These are phyloP conservation scores for Xerocomellus dryophilus DNA, from an alignment of 768 basidiomycete genomes.

Conservation along the genomic window DNA sequence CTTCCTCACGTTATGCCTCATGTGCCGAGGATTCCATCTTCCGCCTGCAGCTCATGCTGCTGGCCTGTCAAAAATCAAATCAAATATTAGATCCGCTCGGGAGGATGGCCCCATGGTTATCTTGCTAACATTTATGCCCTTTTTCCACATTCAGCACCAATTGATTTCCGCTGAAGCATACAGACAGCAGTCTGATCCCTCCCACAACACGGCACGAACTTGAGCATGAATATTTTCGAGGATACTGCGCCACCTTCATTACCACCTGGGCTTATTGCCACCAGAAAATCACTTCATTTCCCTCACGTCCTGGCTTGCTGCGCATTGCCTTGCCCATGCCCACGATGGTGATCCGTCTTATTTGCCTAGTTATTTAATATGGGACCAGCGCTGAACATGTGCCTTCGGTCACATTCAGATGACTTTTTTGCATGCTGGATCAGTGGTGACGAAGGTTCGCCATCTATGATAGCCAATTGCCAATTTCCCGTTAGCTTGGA, in stretches of 20 bases:
- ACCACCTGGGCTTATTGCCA: not conserved
- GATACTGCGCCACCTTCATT: not conserved
- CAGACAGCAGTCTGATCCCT: not conserved
- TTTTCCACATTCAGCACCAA: not conserved
- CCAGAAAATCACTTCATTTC: slow-evolving; percentile 9
- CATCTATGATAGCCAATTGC: slow-evolving; percentile 3
- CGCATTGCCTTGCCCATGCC: slow-evolving; percentile 11
- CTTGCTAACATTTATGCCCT: not conserved
- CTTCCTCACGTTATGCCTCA: slow-evolving; percentile 8
- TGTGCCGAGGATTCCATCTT: slow-evolving; percentile 2
- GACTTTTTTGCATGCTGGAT: slow-evolving; percentile 7
- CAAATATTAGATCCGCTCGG: slow-evolving; percentile 1
- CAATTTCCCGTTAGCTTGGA: slow-evolving; percentile 7
- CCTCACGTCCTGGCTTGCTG: slow-evolving; percentile 21
- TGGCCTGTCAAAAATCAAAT: slow-evolving; percentile 2
- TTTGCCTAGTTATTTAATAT: slow-evolving; percentile 12
- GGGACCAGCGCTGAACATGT: slow-evolving; percentile 19
- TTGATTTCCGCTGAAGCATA: not conserved
- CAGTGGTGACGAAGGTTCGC: slow-evolving; percentile 7
- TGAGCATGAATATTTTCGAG: slow-evolving; percentile 6
- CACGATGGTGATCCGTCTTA: slow-evolving; percentile 19
- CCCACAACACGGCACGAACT: slow-evolving; percentile 12
- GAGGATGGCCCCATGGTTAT: not conserved
- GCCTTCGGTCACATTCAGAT: slow-evolving; percentile 9
- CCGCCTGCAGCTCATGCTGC: slow-evolving; percentile 1